Evolutionary conservation across 768 basidiomycete genomes (phyloP), one percentile per base, ranked within the genome.

Genomic region (Imleria badia): DNA sequence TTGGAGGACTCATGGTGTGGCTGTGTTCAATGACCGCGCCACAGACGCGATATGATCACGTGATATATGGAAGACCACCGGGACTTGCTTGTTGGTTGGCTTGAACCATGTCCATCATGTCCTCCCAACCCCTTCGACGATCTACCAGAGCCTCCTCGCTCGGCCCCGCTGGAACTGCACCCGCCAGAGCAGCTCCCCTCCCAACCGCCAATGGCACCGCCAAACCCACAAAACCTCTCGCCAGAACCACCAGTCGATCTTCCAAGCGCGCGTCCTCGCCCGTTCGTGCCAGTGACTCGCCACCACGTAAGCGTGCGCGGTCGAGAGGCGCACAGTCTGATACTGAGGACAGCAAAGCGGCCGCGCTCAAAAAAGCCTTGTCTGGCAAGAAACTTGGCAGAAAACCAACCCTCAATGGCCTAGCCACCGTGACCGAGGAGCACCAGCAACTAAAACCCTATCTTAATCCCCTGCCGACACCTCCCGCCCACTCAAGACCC

Each of bases 381-480:
- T 60, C 69, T 5, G 13, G 26, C 38, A 72, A 45, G 43, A 74
- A 62, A 61, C 48, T 73, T 0, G 63, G 59, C 51, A 69, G 60
- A 55, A 68, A 67, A 45, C 63, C 70, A 10, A 66, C 72, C 23
- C 57, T 68, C 39, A 63, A 69, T 26, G 71, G 74, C 49, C 60
- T 71, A 2, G 57, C 63, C 48, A 58, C 62, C 33, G 60, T 66
- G 19, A 38, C 73, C 55, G 66, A 68, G 65, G 71, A 72, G 26
- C 63, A 69, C 26, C 72, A 73, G 2, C 78, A 81, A 51, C 51
- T 67, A 13, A 81, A 79, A 60, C 82, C 84, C 5, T 85, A 85
- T 57, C 80, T 87, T 64, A 89, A 87, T 60, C 74, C 82, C 9
- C 75, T 92, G 5, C 90, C 88, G 15, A 71, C 75, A 8, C 78